Evolutionary conservation across 306 rosid genomes (phyloP).

Genomic region (Carpinus fangiana): DNA sequence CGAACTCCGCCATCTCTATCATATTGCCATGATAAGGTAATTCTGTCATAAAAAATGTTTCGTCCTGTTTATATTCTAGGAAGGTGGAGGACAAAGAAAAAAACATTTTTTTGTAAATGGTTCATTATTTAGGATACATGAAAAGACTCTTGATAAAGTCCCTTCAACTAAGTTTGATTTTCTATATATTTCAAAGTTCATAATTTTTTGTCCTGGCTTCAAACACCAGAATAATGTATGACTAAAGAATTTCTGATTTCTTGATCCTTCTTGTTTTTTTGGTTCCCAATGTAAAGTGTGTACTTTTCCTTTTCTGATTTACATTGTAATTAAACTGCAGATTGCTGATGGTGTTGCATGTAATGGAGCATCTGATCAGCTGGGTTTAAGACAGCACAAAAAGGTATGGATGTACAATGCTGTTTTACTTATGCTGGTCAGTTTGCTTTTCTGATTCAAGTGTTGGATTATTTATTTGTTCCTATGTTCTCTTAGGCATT

Average conservation of each 20-base stretch:
- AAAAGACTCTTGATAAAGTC: background rate
- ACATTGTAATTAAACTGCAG: constrained; percentile 43
- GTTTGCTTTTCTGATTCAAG: background rate
- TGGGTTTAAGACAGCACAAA: constrained; percentile 63
- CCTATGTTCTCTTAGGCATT: constrained; percentile 55
- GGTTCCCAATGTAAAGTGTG: constrained; percentile 5
- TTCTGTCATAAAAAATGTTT: constrained; percentile 10
- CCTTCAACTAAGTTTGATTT: background rate
- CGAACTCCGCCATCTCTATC: constrained; percentile 86
- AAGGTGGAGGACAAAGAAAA: background rate
- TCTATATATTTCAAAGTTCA: background rate
- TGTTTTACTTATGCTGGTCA: constrained; percentile 15
- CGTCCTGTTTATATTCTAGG: constrained; percentile 16
- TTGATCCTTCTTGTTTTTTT: background rate
- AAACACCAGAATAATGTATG: background rate
- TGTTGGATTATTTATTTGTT: background rate
- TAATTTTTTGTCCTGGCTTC: background rate
- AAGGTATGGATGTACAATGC: constrained; percentile 47
- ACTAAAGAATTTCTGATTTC: background rate
- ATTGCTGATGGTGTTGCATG: constrained; percentile 43
- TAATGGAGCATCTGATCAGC: constrained; percentile 46
- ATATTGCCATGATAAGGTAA: constrained; percentile 68
- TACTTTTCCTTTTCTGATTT: constrained; percentile 24
- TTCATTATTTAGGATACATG: background rate
- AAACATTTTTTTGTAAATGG: background rate